Percentiles rank a stretch among this genome's conserved stretches.
phyloP scores from a whole-genome alignment of 768 basidiomycete species.

The Tephrocybe sp. region DNA sequence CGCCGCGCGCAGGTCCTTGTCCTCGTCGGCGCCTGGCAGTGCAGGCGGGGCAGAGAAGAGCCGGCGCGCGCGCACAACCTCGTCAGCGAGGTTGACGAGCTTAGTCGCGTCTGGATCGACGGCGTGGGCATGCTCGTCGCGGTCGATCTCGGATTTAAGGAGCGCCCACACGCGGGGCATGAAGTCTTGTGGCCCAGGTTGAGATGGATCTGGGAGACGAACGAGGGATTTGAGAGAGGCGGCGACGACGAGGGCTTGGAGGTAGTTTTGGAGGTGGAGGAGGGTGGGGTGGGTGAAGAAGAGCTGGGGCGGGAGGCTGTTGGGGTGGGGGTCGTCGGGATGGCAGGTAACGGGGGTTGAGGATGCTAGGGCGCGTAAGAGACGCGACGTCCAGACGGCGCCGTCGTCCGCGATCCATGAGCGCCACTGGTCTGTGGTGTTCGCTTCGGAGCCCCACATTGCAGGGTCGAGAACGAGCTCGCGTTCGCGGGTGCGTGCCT shows the following conservation, averaged over 20 bases:
- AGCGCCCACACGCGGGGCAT: constrained; percentile 65
- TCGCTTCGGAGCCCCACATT: constrained; percentile 34
- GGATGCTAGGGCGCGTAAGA: constrained; percentile 44
- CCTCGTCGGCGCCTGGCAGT: constrained; percentile 41
- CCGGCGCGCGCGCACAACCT: constrained; percentile 58
- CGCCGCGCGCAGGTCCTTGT: constrained; percentile 52
- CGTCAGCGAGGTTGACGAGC: constrained; percentile 70
- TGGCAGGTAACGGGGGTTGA: constrained; percentile 39
- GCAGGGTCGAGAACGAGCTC: constrained; percentile 50
- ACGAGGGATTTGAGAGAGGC: constrained; percentile 60
- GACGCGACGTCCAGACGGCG: constrained; percentile 44
- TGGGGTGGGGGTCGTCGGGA: constrained; percentile 27
- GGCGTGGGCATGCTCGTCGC: constrained; percentile 16
- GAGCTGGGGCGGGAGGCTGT: constrained; percentile 64
- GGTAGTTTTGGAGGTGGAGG: constrained; percentile 61
- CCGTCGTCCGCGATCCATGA: constrained; percentile 7
- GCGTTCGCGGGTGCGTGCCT: constrained; percentile 57
- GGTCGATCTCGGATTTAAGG: constrained; percentile 55
- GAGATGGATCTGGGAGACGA: constrained; percentile 33
- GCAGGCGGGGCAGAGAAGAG: constrained; percentile 23
- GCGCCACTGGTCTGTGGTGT: constrained; percentile 7
- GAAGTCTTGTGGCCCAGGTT: constrained; percentile 35
- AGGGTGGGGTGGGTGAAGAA: constrained; percentile 58
- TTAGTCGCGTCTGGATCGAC: constrained; percentile 38
- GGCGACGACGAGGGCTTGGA: constrained; percentile 69